phyloP scores from a whole-genome alignment of 441 rosid genomes.

The Viola pubescens region DNA sequence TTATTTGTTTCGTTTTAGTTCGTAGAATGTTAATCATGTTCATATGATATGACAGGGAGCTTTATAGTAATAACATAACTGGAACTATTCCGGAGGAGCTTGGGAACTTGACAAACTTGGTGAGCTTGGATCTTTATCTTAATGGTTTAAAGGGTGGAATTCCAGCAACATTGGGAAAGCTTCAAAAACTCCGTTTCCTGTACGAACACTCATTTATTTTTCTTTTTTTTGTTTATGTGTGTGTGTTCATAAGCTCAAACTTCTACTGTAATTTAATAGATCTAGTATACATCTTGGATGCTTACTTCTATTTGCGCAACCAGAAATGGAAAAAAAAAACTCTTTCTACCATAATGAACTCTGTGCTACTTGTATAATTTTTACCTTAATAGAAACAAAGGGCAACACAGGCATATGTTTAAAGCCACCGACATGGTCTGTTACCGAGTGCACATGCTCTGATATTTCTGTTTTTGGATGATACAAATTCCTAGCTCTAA shows the following conservation, averaged over 20 bases:
- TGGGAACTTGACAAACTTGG: slow-evolving; percentile 65
- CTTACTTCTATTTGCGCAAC: background rate
- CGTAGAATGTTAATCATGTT: slow-evolving; percentile 2
- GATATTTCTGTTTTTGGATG: background rate
- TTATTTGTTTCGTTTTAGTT: background rate
- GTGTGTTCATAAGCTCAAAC: background rate
- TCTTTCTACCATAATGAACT: background rate
- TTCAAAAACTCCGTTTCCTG: slow-evolving; percentile 68
- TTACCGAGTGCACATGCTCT: background rate
- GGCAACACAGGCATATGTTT: background rate
- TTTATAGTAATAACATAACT: slow-evolving; percentile 54
- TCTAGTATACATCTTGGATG: background rate
- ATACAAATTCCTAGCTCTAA: background rate
- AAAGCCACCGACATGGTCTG: background rate
- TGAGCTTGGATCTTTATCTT: slow-evolving; percentile 90
- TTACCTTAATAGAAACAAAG: background rate
- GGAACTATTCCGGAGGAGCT: slow-evolving; percentile 69
- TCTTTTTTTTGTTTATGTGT: background rate
- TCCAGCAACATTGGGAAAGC: slow-evolving; percentile 62
- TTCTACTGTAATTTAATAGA: too few species aligned
- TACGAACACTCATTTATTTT: slow-evolving; percentile 28
- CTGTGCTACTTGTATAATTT: background rate
- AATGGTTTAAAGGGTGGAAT: slow-evolving; percentile 56
- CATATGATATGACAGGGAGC: slow-evolving; percentile 51
- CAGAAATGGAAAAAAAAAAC: background rate